phyloP scores from a whole-genome alignment of 441 rosid species.

The Brassica balearica region DNA sequence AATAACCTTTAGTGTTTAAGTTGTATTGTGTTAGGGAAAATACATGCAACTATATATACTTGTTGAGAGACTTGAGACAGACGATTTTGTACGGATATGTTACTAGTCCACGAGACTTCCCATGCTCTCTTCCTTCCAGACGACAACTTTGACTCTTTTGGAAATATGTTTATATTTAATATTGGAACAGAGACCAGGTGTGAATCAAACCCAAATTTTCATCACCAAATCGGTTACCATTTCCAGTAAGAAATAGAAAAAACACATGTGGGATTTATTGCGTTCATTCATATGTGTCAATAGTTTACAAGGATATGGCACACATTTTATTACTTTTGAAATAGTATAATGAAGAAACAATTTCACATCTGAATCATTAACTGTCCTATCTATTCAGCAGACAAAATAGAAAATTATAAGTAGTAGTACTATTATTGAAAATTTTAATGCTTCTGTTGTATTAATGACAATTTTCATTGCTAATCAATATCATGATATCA shows the following conservation, averaged over 20 bases:
- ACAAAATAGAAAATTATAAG: background rate
- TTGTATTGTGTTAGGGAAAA: constrained; percentile 21
- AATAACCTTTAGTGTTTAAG: background rate
- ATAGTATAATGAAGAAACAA: background rate
- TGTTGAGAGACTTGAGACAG: background rate
- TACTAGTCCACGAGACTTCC: constrained; percentile 39
- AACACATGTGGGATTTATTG: constrained; percentile 12
- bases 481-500: constrained; percentile 11
- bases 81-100: constrained; percentile 21
- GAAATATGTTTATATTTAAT: background rate
- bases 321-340: constrained; percentile 29
- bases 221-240: constrained; percentile 26
- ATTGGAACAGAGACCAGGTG: constrained; percentile 21
- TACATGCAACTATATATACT: constrained; percentile 39
- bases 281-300: constrained; percentile 15
- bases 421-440: background rate
- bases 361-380: constrained; percentile 12
- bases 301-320: constrained; percentile 17
- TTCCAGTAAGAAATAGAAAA: background rate
- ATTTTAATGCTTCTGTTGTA: background rate
- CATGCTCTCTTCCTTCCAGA: constrained; percentile 14
- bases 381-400: background rate
- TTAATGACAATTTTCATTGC: background rate
- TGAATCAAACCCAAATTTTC: constrained; percentile 25
- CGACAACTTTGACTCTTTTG: constrained; percentile 41